Conservation (phyloP, 1,284 basidiomycete species). For the Neonothopanus nambi region DNA sequence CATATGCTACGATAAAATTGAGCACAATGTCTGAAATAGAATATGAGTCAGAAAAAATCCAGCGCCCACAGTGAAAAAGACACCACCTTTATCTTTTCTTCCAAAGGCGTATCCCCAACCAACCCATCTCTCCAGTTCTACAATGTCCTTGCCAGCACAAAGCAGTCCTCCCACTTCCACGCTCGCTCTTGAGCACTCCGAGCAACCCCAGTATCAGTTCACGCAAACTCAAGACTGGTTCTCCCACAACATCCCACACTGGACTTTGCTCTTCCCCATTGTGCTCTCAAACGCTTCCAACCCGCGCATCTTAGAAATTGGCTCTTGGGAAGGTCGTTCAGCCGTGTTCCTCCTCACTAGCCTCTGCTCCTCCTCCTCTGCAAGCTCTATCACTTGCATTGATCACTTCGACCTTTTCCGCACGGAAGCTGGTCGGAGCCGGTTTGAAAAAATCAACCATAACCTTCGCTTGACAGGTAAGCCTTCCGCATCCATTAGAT, state of each 20-base stretch:
- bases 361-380: constrained; percentile 37
- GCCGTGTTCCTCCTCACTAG: constrained; percentile 52
- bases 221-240: constrained; percentile 61
- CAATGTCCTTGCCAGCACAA: background rate
- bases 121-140: background rate
- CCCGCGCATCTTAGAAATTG: constrained; percentile 57
- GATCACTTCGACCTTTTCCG: constrained; percentile 59
- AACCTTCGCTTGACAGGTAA: constrained; percentile 50
- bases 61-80: background rate
- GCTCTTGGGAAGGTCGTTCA: constrained; percentile 64
- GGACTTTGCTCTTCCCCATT: constrained; percentile 41
- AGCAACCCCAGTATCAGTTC: constrained; percentile 39
- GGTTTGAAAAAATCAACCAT: constrained; percentile 43
- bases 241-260: constrained; percentile 41
- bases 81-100: too few relatives aligned
- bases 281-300: constrained; percentile 27
- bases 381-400: constrained; percentile 43
- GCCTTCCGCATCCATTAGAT: too few relatives aligned
- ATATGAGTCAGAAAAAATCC: background rate
- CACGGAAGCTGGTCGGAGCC: constrained; percentile 48
- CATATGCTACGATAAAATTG: background rate
- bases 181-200: too few relatives aligned
- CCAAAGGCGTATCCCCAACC: too few relatives aligned
- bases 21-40: background rate
- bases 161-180: too few relatives aligned